Evolutionary conservation across 371 early-diverging fungal species (phyloP), one percentile per base, ranked within the genome.

Genomic region (Mucor lusitanicus): DNA sequence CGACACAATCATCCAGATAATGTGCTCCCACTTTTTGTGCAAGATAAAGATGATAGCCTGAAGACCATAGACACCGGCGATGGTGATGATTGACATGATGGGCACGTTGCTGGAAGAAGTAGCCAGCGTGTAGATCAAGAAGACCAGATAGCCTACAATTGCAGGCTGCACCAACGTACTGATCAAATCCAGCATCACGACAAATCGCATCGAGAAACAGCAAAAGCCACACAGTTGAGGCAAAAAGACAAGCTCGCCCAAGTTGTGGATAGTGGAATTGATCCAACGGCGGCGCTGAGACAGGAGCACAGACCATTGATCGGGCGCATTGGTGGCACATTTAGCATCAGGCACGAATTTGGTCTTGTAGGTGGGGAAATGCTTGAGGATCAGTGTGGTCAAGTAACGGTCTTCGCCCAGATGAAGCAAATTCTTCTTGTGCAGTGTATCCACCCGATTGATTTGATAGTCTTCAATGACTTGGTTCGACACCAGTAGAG

Each of bases 271-370:
- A 0, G 99, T 99, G 8, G 97, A 97, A 77, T 99, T 99, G 70
- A 99, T 99, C 99, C 99, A 99, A 55, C 99, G 87, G 73, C 99
- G 92, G 67, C 99, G 90, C 75, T 99, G 99, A 2, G 99, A 99
- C 23, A 99, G 73, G 50, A 99, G 84, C 3, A 99, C 93, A 33
- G 86, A 82, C 90, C 97, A 99, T 68, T 85, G 87, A 64, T 97
- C 98, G 0, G 99, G 99, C 1, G 97, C 99, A 63, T 89, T 90
- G 19, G 99, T 99, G 64, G 89, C 88, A 77, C 99, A 99, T 71
- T 91, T 87, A 4, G 99, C 99, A 63, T 95, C 93, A 4, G 97
- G 90, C 1, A 95, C 93, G 85, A 99, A 99, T 69, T 94, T 94
- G 63, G 95, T 93, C 79, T 98, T 98, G 85, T 91, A 89, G 72